Evolutionary conservation across 495 filamentous ascomycete genomes (phyloP), one percentile per base, ranked within the genome.

Genomic region (Daldinia concentrica): DNA sequence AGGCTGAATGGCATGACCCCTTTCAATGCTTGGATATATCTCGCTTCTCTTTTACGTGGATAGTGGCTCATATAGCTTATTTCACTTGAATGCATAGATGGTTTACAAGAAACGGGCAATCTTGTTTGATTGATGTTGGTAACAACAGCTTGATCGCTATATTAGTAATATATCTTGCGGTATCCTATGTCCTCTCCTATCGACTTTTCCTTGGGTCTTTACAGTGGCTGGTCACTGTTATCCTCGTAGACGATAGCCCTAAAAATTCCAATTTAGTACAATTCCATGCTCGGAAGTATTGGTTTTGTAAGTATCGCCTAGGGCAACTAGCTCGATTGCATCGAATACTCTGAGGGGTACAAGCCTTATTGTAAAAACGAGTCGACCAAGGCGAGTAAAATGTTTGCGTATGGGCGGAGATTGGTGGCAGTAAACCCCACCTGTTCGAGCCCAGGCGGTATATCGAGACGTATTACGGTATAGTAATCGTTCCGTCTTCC

Each of bases 11-110:
- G 19, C 8, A 36, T 19, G 39, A 32, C 50, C 62, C 26, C 17
- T 1, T 62, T 68, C 39, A 17, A 19, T 51, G 30, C 51, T 51
- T 57, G 65, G 36, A 62, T 43, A 62, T 37, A 58, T 19, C 19
- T 57, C 32, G 15, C 32, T 34, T 63, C 19, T 30, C 29, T 26
- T 17, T 41, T 6, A 30, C 24, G 37, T 32, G 52, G 43, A 45
- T 50, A n/a, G 5, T 32, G 11, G 59, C 55, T 27, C 22, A 41
- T 56, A 50, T 57, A 22, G 39, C 26, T 48, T 14, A 11, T 2
- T 48, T 54, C 58, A 68, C 39, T 17, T 36, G 17, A 62, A 68
- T 62, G 56, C 30, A 68, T 45, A 45, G 36, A 58, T 24, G 27
- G 26, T 36, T 41, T 45, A 65, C 9, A 22, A 36, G 11, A 36